Base-by-base conservation (phyloP, 1,284 basidiomycete genomes). In the Tranzscheliella williamsii region DNA sequence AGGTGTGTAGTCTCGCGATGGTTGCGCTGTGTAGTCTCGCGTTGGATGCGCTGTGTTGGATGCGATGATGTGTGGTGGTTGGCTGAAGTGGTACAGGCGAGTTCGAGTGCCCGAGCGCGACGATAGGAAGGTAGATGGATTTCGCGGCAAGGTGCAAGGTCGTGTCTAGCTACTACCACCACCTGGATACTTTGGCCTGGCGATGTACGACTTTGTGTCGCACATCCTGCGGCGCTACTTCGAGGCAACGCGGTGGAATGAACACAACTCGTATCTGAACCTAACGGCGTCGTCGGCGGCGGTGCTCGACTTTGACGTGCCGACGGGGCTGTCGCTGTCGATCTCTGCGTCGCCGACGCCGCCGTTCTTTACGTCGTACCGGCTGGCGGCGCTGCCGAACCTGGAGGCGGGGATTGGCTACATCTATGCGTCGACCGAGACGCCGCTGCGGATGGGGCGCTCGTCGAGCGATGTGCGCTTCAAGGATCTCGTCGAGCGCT, bases 381-480 rank as follows among this genome's bases (percentile, higher is more conserved):
- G 90, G 4, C 88, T 94, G 81, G 91, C 89, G 52, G 90, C 90
- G 7, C 84, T 95, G 78, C 92, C 92, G 1, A 88, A 88, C 8
- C 83, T 96, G 42, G 89, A 89, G 67, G 93, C 92, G n/a, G 90
- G 89, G 0, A 82, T 96, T 32, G 91, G 90, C 29, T 96, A 96
- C 76, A 89, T 95, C 60, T 92, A 93, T 70, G 89, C 89, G 4
- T 41, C 26, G 13, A 56, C 53, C 9, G 44, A 57, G 5, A 85
- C 57, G 82, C 83, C 29, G 88, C 46, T 76, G 15, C 44, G 73
- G 16, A 38, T 75, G 15, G 57, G 49, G 2, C 33, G 38, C 9
- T 42, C 38, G 3, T 35, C 24, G 17, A 55, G 50, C 18, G 84
- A 84, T 53, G 87, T 91, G 39, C 83, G 83, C n/a, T 87, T 96